Evolutionary conservation across 352 stramenopile genomes (phyloP).

Genomic region (Phytophthora pistaciae): DNA sequence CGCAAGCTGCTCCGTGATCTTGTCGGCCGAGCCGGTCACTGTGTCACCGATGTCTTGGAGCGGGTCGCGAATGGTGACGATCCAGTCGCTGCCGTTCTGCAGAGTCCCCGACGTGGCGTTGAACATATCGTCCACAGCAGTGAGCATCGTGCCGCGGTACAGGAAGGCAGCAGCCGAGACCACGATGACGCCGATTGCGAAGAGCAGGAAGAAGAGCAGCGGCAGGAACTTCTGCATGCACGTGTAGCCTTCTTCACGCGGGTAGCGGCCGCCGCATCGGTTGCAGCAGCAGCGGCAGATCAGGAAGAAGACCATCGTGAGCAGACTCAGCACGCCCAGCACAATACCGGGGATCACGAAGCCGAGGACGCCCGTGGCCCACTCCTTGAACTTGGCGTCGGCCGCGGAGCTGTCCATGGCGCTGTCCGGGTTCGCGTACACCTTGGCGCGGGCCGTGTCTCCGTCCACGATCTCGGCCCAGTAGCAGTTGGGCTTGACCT

Average conservation of each 20-base stretch:
- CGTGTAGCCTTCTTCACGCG: constrained; percentile 69
- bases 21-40: constrained; percentile 40
- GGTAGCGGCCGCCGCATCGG: constrained; percentile 62
- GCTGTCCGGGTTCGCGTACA: constrained; percentile 39
- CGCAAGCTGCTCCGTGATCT: constrained; percentile 40
- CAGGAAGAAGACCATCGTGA: constrained; percentile 79
- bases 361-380: constrained; percentile 54
- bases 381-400: constrained; percentile 52
- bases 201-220: constrained; percentile 73
- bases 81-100: constrained; percentile 47
- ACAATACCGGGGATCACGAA: constrained; percentile 70
- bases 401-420: constrained; percentile 40
- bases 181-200: constrained; percentile 54
- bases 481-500: constrained; percentile 78
- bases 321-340: constrained; percentile 60
- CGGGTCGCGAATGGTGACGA: constrained; percentile 47
- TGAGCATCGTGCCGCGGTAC: constrained; percentile 62
- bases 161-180: constrained; percentile 61
- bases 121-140: constrained; percentile 57
- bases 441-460: constrained; percentile 40
- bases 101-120: constrained; percentile 48
- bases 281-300: constrained; percentile 86
- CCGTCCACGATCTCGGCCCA: constrained; percentile 49
- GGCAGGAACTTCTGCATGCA: constrained; percentile 77
- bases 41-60: constrained; percentile 54